Conservation (phyloP, 2,329 filamentous ascomycete species). For the Trichophaea hybrida region DNA sequence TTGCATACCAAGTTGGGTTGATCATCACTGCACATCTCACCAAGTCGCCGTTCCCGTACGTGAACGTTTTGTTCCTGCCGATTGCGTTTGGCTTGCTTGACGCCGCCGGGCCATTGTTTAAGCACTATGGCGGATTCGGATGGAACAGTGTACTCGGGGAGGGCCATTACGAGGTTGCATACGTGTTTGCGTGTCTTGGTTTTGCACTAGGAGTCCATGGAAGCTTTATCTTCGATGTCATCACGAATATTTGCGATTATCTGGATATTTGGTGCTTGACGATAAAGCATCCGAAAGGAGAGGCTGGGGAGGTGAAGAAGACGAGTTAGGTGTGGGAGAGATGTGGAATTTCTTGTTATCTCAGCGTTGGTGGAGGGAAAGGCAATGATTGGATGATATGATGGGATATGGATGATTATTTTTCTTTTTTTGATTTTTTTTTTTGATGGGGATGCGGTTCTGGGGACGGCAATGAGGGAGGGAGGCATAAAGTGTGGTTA, state of each 20-base stretch:
- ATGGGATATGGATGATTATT: not conserved
- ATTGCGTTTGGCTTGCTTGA: constrained; percentile 67
- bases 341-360: not conserved
- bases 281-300: constrained; percentile 56
- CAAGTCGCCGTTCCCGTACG: constrained; percentile 75
- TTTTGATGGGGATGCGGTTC: not conserved
- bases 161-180: constrained; percentile 77
- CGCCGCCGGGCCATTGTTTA: constrained; percentile 55
- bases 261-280: constrained; percentile 96
- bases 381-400: not conserved
- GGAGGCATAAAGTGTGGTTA: not conserved
- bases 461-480: too few species aligned
- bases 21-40: constrained; percentile 93
- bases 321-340: not conserved
- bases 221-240: constrained; percentile 93
- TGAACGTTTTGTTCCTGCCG: constrained; percentile 69
- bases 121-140: constrained; percentile 37
- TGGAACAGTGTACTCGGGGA: constrained; percentile 65
- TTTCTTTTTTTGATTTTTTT: not conserved
- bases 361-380: not conserved
- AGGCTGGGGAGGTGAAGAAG: not conserved
- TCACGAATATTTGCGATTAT: constrained; percentile 94
- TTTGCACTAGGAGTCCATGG: constrained; percentile 82
- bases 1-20: constrained; percentile 86
- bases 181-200: constrained; percentile 78